phyloP scores from a whole-genome alignment of 176 grass and related monocot species.

The Pharus latifolius region DNA sequence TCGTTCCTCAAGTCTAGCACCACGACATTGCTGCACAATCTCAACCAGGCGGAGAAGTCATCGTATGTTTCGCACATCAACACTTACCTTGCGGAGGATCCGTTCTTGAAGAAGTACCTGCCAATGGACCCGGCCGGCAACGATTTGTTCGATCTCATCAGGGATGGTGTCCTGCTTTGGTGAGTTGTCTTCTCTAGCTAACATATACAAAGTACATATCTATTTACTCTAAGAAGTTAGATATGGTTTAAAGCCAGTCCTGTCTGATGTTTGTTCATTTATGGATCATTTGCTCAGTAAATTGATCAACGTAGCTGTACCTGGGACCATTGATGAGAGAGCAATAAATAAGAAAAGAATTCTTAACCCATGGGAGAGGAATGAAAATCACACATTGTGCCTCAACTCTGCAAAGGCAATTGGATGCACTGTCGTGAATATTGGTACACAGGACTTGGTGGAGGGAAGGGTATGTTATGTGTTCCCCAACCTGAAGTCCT shows the following conservation, averaged over 20 bases:
- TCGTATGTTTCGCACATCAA: constrained; percentile 97
- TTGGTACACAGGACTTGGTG: constrained; percentile 97
- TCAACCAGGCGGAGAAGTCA: constrained; percentile 86
- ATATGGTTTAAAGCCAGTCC: not conserved
- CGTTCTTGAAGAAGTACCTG: constrained; percentile 89
- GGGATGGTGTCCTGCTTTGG: constrained; percentile 93
- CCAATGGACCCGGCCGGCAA: constrained; percentile 68
- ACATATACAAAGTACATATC: not conserved
- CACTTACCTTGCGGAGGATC: constrained; percentile 72
- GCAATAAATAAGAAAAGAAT: constrained; percentile 97
- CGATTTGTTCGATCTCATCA: constrained; percentile 73
- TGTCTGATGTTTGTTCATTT: constrained; percentile 24
- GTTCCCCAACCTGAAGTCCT: not conserved
- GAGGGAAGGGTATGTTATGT: constrained; percentile 77
- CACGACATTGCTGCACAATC: constrained; percentile 87
- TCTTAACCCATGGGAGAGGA: constrained; percentile 97
- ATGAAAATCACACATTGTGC: constrained; percentile 98
- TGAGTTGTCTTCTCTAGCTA: constrained; percentile 29
- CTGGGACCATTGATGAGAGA: constrained; percentile 97
- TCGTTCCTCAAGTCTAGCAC: constrained; percentile 79
- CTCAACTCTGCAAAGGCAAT: constrained; percentile 99
- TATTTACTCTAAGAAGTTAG: constrained; percentile 10
- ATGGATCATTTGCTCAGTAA: constrained; percentile 59
- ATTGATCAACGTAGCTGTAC: constrained; percentile 95
- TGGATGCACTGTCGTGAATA: constrained; percentile 96